Evolutionary conservation across 169 alveolate genomes (phyloP).

Genomic region (Sarcocystis neurona): DNA sequence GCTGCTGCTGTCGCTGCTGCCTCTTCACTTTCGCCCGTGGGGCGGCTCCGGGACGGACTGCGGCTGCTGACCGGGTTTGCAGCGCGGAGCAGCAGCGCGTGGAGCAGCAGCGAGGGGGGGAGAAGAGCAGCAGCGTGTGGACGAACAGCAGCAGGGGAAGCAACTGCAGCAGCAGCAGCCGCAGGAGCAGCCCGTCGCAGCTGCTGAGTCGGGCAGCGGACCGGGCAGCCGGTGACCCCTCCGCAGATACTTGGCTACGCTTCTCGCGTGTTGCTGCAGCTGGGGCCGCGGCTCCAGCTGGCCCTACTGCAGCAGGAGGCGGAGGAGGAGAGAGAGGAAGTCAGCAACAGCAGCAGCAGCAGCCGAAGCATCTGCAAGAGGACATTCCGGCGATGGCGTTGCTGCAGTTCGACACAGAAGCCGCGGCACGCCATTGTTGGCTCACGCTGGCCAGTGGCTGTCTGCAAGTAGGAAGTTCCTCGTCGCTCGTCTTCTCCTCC

Average conservation of each 20-base stretch:
- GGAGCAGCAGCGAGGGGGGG: too few species aligned
- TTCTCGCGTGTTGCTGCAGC: background rate
- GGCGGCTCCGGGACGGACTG: too few species aligned
- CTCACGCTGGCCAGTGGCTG: constrained; percentile 36
- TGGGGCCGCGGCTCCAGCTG: background rate
- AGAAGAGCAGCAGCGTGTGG: too few species aligned
- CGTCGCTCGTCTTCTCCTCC: background rate
- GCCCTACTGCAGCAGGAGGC: background rate
- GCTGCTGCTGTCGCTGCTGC: too few species aligned
- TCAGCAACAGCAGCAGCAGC: background rate
- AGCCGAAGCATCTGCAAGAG: background rate
- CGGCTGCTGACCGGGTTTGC: too few species aligned
- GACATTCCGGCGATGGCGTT: constrained; percentile 21
- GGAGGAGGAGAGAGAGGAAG: background rate
- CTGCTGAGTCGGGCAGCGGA: too few species aligned
- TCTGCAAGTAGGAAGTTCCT: background rate
- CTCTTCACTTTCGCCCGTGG: too few species aligned
- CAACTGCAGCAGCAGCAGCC: too few species aligned
- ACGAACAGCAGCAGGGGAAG: too few species aligned
- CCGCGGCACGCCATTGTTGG: constrained; percentile 25
- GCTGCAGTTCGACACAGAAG: constrained; percentile 9
- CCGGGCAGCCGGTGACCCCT: background rate
- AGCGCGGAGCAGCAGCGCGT: too few species aligned
- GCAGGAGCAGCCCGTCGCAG: too few species aligned
- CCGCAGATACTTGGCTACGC: background rate